Evolutionary conservation across 768 basidiomycete species (phyloP).

Genomic region (Leccinum olivaceopallidum): DNA sequence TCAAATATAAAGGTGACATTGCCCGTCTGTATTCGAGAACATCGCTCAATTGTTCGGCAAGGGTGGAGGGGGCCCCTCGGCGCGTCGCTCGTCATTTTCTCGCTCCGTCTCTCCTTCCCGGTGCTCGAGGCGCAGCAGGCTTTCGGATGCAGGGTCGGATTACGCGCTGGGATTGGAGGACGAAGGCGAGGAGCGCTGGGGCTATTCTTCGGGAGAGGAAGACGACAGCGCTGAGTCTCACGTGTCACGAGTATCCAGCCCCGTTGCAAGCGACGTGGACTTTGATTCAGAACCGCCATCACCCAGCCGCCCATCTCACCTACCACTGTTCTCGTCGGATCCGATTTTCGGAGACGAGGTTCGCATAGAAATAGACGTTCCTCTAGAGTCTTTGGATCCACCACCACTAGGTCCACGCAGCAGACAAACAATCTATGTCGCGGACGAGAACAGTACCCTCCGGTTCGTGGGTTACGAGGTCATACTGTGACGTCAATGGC

Average conservation of each 20-base stretch:
- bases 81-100: constrained; percentile 56
- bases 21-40: constrained; percentile 58
- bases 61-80: constrained; percentile 40
- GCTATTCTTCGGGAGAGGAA: constrained; percentile 86
- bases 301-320: constrained; percentile 42
- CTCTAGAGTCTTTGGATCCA: constrained; percentile 60
- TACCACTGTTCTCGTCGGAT: constrained; percentile 73
- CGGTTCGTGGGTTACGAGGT: constrained; percentile 86
- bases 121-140: constrained; percentile 48
- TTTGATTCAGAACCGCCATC: constrained; percentile 49
- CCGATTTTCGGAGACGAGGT: constrained; percentile 83
- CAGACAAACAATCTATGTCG: constrained; percentile 80
- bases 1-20: constrained; percentile 44
- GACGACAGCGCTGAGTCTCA: constrained; percentile 46
- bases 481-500: constrained; percentile 54
- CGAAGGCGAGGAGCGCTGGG: constrained; percentile 80
- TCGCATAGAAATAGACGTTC: constrained; percentile 76
- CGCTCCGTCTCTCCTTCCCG: constrained; percentile 51
- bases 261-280: constrained; percentile 21
- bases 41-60: constrained; percentile 68
- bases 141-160: constrained; percentile 46
- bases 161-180: constrained; percentile 55
- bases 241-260: constrained; percentile 22
- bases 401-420: constrained; percentile 83
- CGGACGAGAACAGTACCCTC: constrained; percentile 88